A percentile compares a stretch with the other conserved stretches of the same genome.
Evolutionary conservation across 805 yeast species (phyloP).

Genomic region (Torulaspora microellipsoides): DNA sequence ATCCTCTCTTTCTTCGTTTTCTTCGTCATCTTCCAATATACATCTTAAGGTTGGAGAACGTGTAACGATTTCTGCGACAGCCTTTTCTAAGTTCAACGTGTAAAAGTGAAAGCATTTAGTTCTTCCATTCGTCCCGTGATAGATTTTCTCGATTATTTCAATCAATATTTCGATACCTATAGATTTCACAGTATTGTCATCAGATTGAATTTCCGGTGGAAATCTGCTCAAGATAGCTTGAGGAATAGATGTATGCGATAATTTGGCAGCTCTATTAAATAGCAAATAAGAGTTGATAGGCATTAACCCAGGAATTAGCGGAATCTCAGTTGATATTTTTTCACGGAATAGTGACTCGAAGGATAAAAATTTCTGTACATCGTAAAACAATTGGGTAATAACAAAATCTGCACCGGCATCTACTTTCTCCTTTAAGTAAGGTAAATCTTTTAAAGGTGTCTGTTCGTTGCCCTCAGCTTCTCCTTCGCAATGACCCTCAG

Average conservation of each 20-base stretch:
- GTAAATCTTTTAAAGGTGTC: conserved; percentile 63
- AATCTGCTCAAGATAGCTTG: conserved; percentile 46
- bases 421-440: conserved; percentile 75
- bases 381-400: conserved; percentile 87
- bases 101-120: conserved; percentile 89
- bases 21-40: conserved; percentile 43
- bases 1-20: conserved; percentile 27
- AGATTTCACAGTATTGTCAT: conserved; percentile 74
- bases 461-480: conserved; percentile 58
- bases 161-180: conserved; percentile 74
- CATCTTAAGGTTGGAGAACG: conserved; percentile 50
- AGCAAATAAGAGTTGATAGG: conserved; percentile 82
- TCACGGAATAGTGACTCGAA: conserved; percentile 55
- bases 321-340: conserved; percentile 41
- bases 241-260: conserved; percentile 85
- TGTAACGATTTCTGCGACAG: conserved; percentile 79
- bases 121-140: conserved; percentile 48
- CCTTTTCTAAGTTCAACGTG: conserved; percentile 86
- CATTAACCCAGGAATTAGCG: conserved; percentile 84
- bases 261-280: conserved; percentile 81
- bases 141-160: conserved; percentile 57
- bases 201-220: conserved; percentile 52
- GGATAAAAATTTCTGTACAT: conserved; percentile 65
- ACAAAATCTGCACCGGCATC: conserved; percentile 94
- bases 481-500: conserved; percentile 95